phyloP scores from a whole-genome alignment of 2,329 filamentous ascomycete genomes.

The Aspergillus luchuensis region DNA sequence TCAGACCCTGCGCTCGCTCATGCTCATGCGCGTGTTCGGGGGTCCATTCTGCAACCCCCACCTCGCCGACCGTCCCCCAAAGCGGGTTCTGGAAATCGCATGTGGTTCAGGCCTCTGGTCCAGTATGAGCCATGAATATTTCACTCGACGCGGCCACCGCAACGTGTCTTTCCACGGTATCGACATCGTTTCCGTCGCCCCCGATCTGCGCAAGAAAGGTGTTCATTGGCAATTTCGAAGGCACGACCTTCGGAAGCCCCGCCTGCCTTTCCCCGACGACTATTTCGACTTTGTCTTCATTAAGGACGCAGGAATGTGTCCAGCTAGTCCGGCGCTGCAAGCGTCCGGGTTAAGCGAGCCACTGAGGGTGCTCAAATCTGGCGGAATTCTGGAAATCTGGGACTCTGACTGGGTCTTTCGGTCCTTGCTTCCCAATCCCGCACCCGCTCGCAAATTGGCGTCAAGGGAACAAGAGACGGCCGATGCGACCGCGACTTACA shows the following conservation, averaged over 20 bases:
- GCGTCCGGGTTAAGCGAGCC: slow-evolving; percentile 68
- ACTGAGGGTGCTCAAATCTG: slow-evolving; percentile 72
- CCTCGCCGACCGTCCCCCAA: slow-evolving; percentile 67
- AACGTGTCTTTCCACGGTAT: slow-evolving; percentile 78
- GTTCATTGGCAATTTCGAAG: slow-evolving; percentile 88
- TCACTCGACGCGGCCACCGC: slow-evolving; percentile 66
- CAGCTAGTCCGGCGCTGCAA: slow-evolving; percentile 59
- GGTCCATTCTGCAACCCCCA: slow-evolving; percentile 73
- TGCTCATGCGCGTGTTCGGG: slow-evolving; percentile 79
- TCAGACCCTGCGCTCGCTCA: slow-evolving; percentile 79
- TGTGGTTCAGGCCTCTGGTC: slow-evolving; percentile 92
- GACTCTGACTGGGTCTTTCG: slow-evolving; percentile 83
- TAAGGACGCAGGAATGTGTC: slow-evolving; percentile 77
- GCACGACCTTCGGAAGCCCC: slow-evolving; percentile 75
- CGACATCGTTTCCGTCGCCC: slow-evolving; percentile 74
- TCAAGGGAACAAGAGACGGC: slow-evolving; percentile 66
- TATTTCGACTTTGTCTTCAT: slow-evolving; percentile 88
- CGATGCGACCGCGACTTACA: slow-evolving; percentile 74
- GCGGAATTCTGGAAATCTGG: slow-evolving; percentile 84
- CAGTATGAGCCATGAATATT: slow-evolving; percentile 80
- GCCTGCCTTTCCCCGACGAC: slow-evolving; percentile 75
- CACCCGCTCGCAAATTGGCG: slow-evolving; percentile 58
- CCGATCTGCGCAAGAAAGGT: slow-evolving; percentile 66
- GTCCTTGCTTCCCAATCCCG: slow-evolving; percentile 77
- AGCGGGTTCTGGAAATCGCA: slow-evolving; percentile 78